These are phyloP conservation scores for Yamadazyma triangularis DNA, from an alignment of 1,139 yeast species.

Conservation along the genomic window DNA sequence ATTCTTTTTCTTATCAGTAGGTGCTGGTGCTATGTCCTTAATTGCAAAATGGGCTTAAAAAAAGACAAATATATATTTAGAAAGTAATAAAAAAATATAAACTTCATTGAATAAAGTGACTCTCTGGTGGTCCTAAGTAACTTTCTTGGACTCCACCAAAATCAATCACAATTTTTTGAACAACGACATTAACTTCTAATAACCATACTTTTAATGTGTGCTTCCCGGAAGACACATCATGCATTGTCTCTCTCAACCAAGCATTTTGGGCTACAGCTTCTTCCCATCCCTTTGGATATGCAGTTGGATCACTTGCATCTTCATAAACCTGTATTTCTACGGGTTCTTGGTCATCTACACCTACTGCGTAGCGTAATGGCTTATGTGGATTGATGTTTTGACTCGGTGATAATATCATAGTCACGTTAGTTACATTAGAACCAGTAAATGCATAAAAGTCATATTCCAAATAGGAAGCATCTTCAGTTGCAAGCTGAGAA, in stretches of 20 bases:
- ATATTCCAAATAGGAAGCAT: conserved; percentile 13
- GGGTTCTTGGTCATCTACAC: conserved; percentile 14
- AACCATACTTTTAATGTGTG: conserved; percentile 14
- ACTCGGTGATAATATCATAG: conserved; percentile 13
- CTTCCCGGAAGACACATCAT: conserved; percentile 9
- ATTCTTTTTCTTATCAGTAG: too few relatives aligned
- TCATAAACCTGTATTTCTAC: conserved; percentile 10
- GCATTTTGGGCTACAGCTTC: conserved; percentile 13
- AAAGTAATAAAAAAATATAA: too few relatives aligned
- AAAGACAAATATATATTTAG: too few relatives aligned
- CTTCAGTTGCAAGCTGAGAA: conserved; percentile 10
- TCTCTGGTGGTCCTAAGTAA: conserved; percentile 16
- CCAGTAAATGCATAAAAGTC: conserved; percentile 13
- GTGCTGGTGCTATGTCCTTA: too few relatives aligned
- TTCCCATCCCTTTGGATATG: conserved; percentile 13
- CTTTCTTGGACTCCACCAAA: conserved; percentile 13
- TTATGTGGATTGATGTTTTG: conserved; percentile 11
- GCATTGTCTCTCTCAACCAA: conserved; percentile 13
- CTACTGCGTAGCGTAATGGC: conserved; percentile 13
- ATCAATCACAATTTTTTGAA: conserved; percentile 12
- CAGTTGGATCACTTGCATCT: conserved; percentile 10
- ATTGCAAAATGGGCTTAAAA: too few relatives aligned
- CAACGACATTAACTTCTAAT: conserved; percentile 11
- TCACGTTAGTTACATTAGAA: conserved; percentile 11
- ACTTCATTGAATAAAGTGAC: too few relatives aligned